Evolutionary conservation across 2,329 filamentous ascomycete species (phyloP).

Genomic region (Byssoonygena ceratinophila): DNA sequence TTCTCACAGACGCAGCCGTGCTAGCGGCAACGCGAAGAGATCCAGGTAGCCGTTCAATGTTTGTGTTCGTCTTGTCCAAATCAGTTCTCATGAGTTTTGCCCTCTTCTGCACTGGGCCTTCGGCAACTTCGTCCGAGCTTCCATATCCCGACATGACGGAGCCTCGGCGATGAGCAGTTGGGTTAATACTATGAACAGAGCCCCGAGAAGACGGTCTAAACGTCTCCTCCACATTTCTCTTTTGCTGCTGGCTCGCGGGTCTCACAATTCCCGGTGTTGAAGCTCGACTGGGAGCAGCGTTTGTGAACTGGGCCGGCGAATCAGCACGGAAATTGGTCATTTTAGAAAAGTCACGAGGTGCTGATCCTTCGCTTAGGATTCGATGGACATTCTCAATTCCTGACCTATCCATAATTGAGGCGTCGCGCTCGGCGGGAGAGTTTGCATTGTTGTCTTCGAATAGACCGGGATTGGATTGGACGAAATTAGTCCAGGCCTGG

Average conservation of each 20-base stretch:
- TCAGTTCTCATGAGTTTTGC: conserved; percentile 65
- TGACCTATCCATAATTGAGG: conserved; percentile 32
- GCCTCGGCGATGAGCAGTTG: conserved; percentile 24
- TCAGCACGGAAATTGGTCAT: conserved; percentile 27
- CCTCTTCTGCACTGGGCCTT: conserved; percentile 60
- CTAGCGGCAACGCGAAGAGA: conserved; percentile 84
- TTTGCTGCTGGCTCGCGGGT: conserved; percentile 19
- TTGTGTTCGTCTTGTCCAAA: conserved; percentile 55
- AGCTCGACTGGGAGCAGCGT: conserved; percentile 27
- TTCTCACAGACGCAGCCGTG: conserved; percentile 75
- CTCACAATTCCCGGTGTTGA: conserved; percentile 29
- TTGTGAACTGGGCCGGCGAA: conserved; percentile 31
- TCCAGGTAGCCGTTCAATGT: conserved; percentile 60
- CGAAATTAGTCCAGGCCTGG: conserved; percentile 66
- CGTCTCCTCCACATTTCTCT: conserved; percentile 32
- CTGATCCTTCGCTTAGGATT: conserved; percentile 37
- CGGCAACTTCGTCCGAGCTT: conserved; percentile 57
- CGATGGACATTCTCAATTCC: conserved; percentile 38
- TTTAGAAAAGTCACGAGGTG: conserved; percentile 32
- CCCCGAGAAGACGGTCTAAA: conserved; percentile 53
- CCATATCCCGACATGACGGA: conserved; percentile 51
- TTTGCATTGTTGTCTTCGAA: conserved; percentile 22
- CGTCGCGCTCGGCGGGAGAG: conserved; percentile 20
- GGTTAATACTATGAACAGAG: conserved; percentile 37
- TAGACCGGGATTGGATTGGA: conserved; percentile 56